phyloP scores from a whole-genome alignment of 768 basidiomycete species.

The Leucosporidium yakuticum region DNA sequence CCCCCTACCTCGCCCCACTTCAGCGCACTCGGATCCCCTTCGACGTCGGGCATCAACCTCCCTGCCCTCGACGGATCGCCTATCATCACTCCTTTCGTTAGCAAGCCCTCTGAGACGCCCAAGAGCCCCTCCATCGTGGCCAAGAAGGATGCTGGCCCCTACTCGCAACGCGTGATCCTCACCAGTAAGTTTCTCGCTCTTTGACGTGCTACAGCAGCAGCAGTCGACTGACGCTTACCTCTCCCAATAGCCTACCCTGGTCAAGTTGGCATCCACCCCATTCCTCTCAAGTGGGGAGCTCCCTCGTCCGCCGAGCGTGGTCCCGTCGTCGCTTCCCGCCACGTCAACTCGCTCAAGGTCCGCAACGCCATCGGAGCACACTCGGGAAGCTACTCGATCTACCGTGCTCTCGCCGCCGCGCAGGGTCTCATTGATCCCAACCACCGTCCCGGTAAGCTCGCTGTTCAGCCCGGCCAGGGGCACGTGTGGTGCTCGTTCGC shows the following conservation, averaged over 20 bases:
- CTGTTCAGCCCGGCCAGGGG: background rate
- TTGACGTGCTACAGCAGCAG: background rate
- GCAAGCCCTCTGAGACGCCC: slow-evolving; percentile 18
- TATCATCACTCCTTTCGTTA: slow-evolving; percentile 20
- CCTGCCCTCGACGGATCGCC: background rate
- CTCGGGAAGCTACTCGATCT: slow-evolving; percentile 88
- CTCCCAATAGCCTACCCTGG: slow-evolving; percentile 66
- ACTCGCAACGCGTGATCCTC: slow-evolving; percentile 73
- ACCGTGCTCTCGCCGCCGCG: slow-evolving; percentile 85
- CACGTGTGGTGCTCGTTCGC: background rate
- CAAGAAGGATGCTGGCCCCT: slow-evolving; percentile 57
- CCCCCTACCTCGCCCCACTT: slow-evolving; percentile 11
- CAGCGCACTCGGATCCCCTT: background rate
- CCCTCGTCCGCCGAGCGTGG: slow-evolving; percentile 61
- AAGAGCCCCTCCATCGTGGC: slow-evolving; percentile 24
- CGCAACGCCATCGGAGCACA: slow-evolving; percentile 94
- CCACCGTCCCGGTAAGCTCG: slow-evolving; percentile 41
- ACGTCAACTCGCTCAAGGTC: slow-evolving; percentile 73
- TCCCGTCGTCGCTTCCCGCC: slow-evolving; percentile 65
- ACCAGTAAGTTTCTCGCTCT: slow-evolving; percentile 59
- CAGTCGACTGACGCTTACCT: slow-evolving; percentile 20
- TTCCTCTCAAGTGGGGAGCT: slow-evolving; percentile 76
- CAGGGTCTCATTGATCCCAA: slow-evolving; percentile 49
- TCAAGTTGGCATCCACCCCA: slow-evolving; percentile 78
- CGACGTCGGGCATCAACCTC: background rate